A percentile compares a stretch with the other conserved stretches of the same genome.
phyloP scores from a whole-genome alignment of 2,329 filamentous ascomycete species.

The Berkeleyomyces rouxiae region DNA sequence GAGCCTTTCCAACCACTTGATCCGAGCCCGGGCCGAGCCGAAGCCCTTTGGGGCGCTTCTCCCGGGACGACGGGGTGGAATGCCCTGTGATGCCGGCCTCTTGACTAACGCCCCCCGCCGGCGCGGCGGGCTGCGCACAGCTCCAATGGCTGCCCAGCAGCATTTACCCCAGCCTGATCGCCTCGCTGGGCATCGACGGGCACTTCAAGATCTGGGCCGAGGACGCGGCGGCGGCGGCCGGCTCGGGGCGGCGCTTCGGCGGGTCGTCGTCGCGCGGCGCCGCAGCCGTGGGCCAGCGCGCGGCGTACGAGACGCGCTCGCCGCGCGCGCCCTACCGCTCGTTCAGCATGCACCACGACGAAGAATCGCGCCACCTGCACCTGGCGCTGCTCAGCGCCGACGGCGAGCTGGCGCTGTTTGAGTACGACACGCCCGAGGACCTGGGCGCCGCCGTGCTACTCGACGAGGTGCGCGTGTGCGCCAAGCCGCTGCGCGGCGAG shows the following conservation, averaged over 20 bases:
- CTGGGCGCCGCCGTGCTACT: constrained; percentile 66
- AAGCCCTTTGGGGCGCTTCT: too few species aligned
- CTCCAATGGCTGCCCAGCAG: constrained; percentile 88
- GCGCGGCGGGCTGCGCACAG: constrained; percentile 25
- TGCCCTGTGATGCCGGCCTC: constrained; percentile 8
- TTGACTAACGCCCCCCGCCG: constrained; percentile 1
- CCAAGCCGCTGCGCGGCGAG: constrained; percentile 58
- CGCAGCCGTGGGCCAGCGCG: constrained; percentile 21
- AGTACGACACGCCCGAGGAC: constrained; percentile 72
- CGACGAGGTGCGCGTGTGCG: constrained; percentile 15
- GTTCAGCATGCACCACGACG: constrained; percentile 69
- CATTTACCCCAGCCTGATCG: constrained; percentile 70
- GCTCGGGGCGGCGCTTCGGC: constrained; percentile 57
- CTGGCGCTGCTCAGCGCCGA: constrained; percentile 73
- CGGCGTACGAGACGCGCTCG: constrained; percentile 39
- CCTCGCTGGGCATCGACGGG: constrained; percentile 72
- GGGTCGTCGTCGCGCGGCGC: constrained; percentile 31
- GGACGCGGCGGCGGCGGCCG: constrained; percentile 53
- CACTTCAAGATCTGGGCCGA: constrained; percentile 87
- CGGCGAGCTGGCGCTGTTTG: constrained; percentile 62
- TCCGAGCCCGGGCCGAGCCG: too few species aligned
- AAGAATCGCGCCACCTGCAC: constrained; percentile 65
- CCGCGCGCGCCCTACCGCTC: constrained; percentile 53
- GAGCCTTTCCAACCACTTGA: constrained; percentile 19
- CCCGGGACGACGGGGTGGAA: not conserved